A percentile compares a stretch with the other conserved stretches of the same genome.
These are phyloP conservation scores for Leccinum griseonigrum DNA, from an alignment of 1,284 basidiomycete genomes.

Conservation along the genomic window DNA sequence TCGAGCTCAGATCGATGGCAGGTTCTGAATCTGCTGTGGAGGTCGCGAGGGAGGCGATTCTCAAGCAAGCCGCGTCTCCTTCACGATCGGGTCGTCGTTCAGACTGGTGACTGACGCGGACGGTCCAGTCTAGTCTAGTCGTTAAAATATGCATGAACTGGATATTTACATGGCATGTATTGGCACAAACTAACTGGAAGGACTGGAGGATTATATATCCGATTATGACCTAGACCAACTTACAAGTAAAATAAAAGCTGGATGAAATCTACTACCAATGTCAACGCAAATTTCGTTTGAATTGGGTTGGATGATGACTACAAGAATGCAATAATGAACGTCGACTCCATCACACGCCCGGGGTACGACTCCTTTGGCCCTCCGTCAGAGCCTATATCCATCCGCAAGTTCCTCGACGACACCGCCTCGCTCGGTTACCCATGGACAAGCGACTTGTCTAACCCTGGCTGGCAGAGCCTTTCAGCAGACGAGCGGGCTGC, in stretches of 20 bases:
- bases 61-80: constrained; percentile 55
- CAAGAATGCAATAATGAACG: constrained; percentile 15
- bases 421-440: constrained; percentile 15
- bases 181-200: constrained; percentile 29
- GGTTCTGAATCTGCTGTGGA: constrained; percentile 69
- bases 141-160: neutral
- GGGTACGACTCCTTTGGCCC: constrained; percentile 48
- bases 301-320: neutral
- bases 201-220: neutral
- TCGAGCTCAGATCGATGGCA: constrained; percentile 29
- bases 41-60: constrained; percentile 79
- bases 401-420: constrained; percentile 42
- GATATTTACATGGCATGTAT: constrained; percentile 31
- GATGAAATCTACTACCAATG: neutral
- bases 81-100: constrained; percentile 48
- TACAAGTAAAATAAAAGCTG: neutral
- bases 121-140: neutral
- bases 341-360: constrained; percentile 22
- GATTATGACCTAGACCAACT: neutral
- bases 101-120: neutral
- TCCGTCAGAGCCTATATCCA: constrained; percentile 47
- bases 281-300: neutral
- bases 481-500: constrained; percentile 26
- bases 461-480: constrained; percentile 27
- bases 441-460: constrained; percentile 11